Conservation (phyloP, 495 filamentous ascomycete species). For the Trichocladium uniseriatum region DNA sequence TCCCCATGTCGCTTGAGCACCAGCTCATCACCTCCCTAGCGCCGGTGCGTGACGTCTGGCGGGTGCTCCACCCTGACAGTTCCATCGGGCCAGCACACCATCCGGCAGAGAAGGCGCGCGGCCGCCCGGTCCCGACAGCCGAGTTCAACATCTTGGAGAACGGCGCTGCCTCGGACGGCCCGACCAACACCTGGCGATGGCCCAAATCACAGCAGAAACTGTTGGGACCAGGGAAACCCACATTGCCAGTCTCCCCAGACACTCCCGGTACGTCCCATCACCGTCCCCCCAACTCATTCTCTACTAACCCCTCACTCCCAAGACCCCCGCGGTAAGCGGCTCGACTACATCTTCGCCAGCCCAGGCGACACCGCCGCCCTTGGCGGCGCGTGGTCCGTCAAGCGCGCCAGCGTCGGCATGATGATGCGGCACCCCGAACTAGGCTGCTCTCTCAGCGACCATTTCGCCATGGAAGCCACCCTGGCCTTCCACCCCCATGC, state of each 20-base stretch:
- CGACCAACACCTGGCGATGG: conserved; percentile 93
- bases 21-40: conserved; percentile 69
- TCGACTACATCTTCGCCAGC: conserved; percentile 85
- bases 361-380: conserved; percentile 19
- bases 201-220: conserved; percentile 50
- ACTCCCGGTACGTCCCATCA: conserved; percentile 21
- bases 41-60: conserved; percentile 76
- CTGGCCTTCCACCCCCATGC: conserved; percentile 36
- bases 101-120: conserved; percentile 49
- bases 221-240: conserved; percentile 38
- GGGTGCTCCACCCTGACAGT: conserved; percentile 66
- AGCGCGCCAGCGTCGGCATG: conserved; percentile 65
- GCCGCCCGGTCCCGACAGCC: conserved; percentile 53
- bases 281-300: background rate
- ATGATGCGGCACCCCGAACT: conserved; percentile 71
- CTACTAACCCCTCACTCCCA: conserved; percentile 1
- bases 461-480: conserved; percentile 75
- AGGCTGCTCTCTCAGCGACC: conserved; percentile 79
- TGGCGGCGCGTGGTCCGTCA: conserved; percentile 53
- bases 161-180: conserved; percentile 78
- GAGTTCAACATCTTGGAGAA: conserved; percentile 68
- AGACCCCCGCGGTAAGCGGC: conserved; percentile 68
- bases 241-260: conserved; percentile 45
- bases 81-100: conserved; percentile 62
- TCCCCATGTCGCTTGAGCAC: conserved; percentile 80